Evolutionary conservation across 148 eudicot species (phyloP).

Genomic region (Diospyros kaki): DNA sequence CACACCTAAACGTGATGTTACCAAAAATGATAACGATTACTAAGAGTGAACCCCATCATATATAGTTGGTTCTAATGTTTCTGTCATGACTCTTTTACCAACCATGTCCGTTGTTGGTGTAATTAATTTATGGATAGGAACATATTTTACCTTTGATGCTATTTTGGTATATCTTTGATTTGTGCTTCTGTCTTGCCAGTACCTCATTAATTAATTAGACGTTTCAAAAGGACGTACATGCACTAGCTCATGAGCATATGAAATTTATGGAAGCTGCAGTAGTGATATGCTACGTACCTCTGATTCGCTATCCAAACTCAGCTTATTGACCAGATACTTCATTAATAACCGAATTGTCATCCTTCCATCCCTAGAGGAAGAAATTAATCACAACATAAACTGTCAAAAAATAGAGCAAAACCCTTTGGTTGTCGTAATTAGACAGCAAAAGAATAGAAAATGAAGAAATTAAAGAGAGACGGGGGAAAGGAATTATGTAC

Average conservation of each 20-base stretch:
- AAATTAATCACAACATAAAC: background rate
- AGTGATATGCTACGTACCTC: constrained; percentile 40
- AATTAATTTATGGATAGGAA: background rate
- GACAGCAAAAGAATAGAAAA: background rate
- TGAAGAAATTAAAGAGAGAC: background rate
- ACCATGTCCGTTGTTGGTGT: constrained; percentile 7
- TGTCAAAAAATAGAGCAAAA: background rate
- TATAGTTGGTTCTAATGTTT: constrained; percentile 22
- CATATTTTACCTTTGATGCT: background rate
- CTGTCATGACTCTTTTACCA: constrained; percentile 26
- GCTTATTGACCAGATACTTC: constrained; percentile 80
- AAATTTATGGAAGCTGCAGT: background rate
- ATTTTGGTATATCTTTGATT: background rate
- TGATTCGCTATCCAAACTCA: constrained; percentile 71
- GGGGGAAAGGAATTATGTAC: constrained; percentile 26
- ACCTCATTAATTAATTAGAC: background rate
- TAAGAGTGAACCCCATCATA: constrained; percentile 1
- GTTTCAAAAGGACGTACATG: background rate
- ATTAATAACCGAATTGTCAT: constrained; percentile 70
- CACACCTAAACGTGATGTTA: constrained; percentile 34
- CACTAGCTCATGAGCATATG: background rate
- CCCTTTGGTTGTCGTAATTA: background rate
- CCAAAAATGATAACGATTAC: constrained; percentile 1
- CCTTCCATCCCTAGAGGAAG: constrained; percentile 52
- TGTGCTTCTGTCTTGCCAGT: background rate